A percentile compares a stretch with the other conserved stretches of the same genome.
Evolutionary conservation across 352 stramenopile species (phyloP).

Genomic region (Globisporangium radiosum): DNA sequence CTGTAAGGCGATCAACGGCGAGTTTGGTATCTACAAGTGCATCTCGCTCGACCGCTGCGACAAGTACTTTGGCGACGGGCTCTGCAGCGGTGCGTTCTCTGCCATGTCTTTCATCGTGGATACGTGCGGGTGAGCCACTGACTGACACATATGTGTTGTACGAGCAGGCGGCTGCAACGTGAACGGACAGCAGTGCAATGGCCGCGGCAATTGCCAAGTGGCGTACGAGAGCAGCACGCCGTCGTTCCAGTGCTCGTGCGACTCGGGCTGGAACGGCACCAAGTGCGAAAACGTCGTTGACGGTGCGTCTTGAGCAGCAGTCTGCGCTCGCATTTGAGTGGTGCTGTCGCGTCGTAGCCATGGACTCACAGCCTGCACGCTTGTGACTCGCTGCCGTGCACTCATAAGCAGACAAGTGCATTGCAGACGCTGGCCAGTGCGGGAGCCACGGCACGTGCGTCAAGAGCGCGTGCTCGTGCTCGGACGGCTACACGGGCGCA

Average conservation of each 20-base stretch:
- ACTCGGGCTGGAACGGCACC: conserved; percentile 63
- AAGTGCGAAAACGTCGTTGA: conserved; percentile 54
- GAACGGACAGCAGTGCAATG: conserved; percentile 59
- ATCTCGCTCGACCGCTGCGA: conserved; percentile 73
- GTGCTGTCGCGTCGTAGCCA: too few species aligned
- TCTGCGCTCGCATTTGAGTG: background rate
- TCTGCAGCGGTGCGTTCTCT: conserved; percentile 45
- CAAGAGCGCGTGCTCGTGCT: conserved; percentile 28
- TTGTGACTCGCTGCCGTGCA: background rate
- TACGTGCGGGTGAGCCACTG: background rate
- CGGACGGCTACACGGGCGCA: conserved; percentile 29
- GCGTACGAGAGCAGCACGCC: conserved; percentile 21
- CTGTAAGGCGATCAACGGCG: conserved; percentile 24
- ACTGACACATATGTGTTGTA: background rate
- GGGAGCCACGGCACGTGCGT: conserved; percentile 37
- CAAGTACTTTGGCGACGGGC: conserved; percentile 42
- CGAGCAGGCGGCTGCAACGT: conserved; percentile 26
- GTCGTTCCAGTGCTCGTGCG: conserved; percentile 53
- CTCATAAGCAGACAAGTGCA: conserved; percentile 24
- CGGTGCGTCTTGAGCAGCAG: conserved; percentile 12
- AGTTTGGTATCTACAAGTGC: conserved; percentile 71
- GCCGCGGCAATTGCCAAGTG: conserved; percentile 51
- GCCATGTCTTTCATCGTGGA: background rate
- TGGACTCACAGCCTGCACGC: background rate
- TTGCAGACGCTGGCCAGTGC: conserved; percentile 35